Base-by-base conservation (phyloP, 2,329 filamentous ascomycete species). In the Leptodontidium sp. region DNA sequence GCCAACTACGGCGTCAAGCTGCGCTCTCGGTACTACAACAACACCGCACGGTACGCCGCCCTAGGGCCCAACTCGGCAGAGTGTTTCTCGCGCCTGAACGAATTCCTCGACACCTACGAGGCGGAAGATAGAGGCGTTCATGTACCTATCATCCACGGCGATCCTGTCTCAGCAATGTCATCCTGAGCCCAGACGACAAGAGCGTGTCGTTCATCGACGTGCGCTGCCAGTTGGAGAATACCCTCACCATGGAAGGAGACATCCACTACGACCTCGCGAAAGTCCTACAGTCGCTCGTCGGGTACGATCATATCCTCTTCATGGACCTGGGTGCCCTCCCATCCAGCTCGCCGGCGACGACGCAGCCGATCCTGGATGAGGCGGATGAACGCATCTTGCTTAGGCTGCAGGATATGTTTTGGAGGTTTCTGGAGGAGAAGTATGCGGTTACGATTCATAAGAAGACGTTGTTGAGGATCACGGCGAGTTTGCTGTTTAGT, bases 381-480 rank as follows among this genome's bases (percentile, higher is more conserved):
- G 57, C 57, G 2, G 65, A 66, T n/a, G 57, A 66, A 35, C 4
- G 58, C 15, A 62, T 66, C 14, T 21, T 66, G 1, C n/a, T 29
- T 38, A 7, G 49, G 1, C 38, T 66, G 32, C 47, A 50, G 21
- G 55, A 38, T 12, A 24, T 61, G 9, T 66, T 66, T 5, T 66
- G 65, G 65, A 32, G 50, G 9, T 66, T 49, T n/a, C n/a, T 66
- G 24, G 65, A 62, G 24, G 57, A 45, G 40, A 53, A 55, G 35
- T 66, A 66, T 49, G 58, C 55, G 9, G 12, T 72, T 4, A 70
- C 71, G n/a, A 49, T 78, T 3, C 75, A 77, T 66, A 73, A 72
- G 67, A 77, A 77, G 71, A 79, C 76, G 11, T 74, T 79, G 11
- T 72, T 77, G 62, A 74, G 74, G n/a, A 75, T 79, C 40, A 76